phyloP scores from a whole-genome alignment of 2,329 filamentous ascomycete species.

The Sporothrix brasiliensis region DNA sequence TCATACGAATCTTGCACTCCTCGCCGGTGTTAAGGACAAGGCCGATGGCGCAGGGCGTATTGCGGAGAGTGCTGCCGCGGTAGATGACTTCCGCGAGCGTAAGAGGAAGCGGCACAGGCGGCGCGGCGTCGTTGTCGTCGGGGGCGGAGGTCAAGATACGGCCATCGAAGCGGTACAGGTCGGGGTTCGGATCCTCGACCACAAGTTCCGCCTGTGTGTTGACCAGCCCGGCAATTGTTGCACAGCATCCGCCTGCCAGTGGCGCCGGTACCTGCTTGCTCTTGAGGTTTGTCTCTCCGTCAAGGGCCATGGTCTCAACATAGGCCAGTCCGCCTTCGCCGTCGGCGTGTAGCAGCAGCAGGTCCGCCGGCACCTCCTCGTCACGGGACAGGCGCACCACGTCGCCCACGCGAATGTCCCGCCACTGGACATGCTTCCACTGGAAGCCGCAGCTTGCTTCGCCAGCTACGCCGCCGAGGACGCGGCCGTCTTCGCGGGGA shows the following conservation, averaged over 20 bases:
- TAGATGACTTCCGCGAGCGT: slow-evolving; percentile 83
- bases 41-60: slow-evolving; percentile 73
- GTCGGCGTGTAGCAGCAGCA: slow-evolving; percentile 75
- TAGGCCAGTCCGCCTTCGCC: slow-evolving; percentile 81
- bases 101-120: slow-evolving; percentile 63
- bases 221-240: slow-evolving; percentile 57
- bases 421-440: slow-evolving; percentile 56
- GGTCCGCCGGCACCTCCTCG: slow-evolving; percentile 79
- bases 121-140: slow-evolving; percentile 45
- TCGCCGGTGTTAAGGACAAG: slow-evolving; percentile 85
- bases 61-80: slow-evolving; percentile 80
- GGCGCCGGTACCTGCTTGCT: slow-evolving; percentile 69
- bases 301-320: slow-evolving; percentile 81
- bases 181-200: slow-evolving; percentile 74
- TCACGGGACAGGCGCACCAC: slow-evolving; percentile 62
- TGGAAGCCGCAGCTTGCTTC: slow-evolving; percentile 25
- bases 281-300: slow-evolving; percentile 82
- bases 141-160: slow-evolving; percentile 57
- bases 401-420: slow-evolving; percentile 55
- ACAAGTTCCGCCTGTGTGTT: slow-evolving; percentile 64
- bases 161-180: slow-evolving; percentile 77
- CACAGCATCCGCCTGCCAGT: slow-evolving; percentile 56
- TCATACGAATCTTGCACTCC: slow-evolving; percentile 85
- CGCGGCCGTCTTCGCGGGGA: slow-evolving; percentile 18
- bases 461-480: slow-evolving; percentile 22